Percentiles rank a stretch among this genome's conserved stretches.
phyloP scores from a whole-genome alignment of 805 yeast species.

The Schwanniomyces sp. region DNA sequence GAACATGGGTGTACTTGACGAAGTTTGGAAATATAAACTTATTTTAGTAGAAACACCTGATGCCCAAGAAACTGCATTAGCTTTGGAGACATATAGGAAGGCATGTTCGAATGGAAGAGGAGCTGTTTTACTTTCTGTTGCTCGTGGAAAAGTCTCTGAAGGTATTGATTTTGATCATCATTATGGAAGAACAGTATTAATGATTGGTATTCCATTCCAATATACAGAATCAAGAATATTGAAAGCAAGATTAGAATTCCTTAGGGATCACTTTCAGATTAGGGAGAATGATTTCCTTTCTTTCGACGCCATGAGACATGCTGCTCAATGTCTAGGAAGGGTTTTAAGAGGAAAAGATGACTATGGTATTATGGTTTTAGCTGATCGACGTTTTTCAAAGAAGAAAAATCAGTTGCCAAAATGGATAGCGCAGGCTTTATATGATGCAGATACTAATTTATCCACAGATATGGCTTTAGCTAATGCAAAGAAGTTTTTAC shows the following conservation, averaged over 20 bases:
- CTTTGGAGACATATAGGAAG: constrained; percentile 90
- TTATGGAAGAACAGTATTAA: constrained; percentile 93
- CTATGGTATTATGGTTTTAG: constrained; percentile 97
- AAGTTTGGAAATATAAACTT: constrained; percentile 96
- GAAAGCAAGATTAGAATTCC: constrained; percentile 90
- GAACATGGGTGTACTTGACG: constrained; percentile 95
- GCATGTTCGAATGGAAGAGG: constrained; percentile 98
- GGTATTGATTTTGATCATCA: constrained; percentile 99
- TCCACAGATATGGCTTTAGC: constrained; percentile 98
- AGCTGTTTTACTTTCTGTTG: constrained; percentile 92
- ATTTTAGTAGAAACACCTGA: constrained; percentile 98
- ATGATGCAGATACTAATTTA: constrained; percentile 87
- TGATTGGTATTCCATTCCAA: constrained; percentile 99
- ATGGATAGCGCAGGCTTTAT: constrained; percentile 93
- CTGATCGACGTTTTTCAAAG: constrained; percentile 87
- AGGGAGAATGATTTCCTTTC: constrained; percentile 92
- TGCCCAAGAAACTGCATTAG: constrained; percentile 96
- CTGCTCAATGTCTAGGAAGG: constrained; percentile 97
- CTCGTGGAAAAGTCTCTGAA: constrained; percentile 98
- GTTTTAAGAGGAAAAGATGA: constrained; percentile 98
- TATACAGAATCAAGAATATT: constrained; percentile 95
- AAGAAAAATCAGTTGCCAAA: constrained; percentile 89
- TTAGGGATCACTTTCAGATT: constrained; percentile 90
- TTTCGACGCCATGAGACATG: constrained; percentile 99
- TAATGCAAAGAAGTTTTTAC: constrained; percentile 84